phyloP scores from a whole-genome alignment of 2,329 filamentous ascomycete species.

The Diaporthe sp. region DNA sequence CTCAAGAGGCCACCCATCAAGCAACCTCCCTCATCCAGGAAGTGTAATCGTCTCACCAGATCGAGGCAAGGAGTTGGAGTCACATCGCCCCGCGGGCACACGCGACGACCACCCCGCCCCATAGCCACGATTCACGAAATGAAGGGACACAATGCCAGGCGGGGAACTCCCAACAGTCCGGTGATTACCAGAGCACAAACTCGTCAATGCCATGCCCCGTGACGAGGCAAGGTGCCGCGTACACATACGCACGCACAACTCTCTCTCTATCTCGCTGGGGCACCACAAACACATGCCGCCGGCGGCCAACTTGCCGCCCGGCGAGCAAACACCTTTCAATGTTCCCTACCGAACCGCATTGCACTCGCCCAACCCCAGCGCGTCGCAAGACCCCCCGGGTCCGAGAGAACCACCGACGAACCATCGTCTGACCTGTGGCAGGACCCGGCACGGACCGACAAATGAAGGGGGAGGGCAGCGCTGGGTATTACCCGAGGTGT shows the following conservation, averaged over 20 bases:
- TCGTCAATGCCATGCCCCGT: background rate
- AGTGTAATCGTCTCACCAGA: slow-evolving; percentile 1
- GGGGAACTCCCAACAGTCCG: background rate
- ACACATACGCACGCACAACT: background rate
- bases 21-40: background rate
- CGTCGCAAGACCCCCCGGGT: background rate
- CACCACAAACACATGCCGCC: background rate
- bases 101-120: background rate
- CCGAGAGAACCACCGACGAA: background rate
- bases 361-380: background rate
- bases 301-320: slow-evolving; percentile 31
- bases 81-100: background rate
- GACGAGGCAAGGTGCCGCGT: background rate
- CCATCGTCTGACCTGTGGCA: slow-evolving; percentile 14
- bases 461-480: background rate
- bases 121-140: slow-evolving; percentile 3
- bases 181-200: background rate
- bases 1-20: background rate
- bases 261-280: background rate
- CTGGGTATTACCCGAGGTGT: background rate
- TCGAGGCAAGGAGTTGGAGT: background rate
- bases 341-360: background rate
- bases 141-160: slow-evolving; percentile 17
- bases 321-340: background rate
- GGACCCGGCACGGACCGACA: slow-evolving; percentile 23